These are phyloP conservation scores for Groenewaldozyma tartarivorans DNA, from an alignment of 805 yeast species.

Conservation along the genomic window DNA sequence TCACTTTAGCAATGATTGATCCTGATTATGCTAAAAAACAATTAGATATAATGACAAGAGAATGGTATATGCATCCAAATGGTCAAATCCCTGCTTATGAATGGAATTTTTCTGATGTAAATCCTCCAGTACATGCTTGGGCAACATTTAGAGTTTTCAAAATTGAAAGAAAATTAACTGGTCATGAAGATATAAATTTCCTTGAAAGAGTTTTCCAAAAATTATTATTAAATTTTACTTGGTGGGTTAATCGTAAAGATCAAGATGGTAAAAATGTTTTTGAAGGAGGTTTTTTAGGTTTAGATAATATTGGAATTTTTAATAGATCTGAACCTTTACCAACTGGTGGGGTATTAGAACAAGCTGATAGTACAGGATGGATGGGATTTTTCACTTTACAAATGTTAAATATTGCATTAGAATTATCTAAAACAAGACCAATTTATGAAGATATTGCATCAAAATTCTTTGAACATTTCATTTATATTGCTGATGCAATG, in stretches of 20 bases:
- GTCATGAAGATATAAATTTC: conserved; percentile 70
- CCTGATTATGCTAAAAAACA: conserved; percentile 87
- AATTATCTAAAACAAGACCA: conserved; percentile 73
- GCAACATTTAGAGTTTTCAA: conserved; percentile 80
- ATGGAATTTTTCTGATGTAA: conserved; percentile 93
- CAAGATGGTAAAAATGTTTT: conserved; percentile 77
- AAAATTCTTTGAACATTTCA: conserved; percentile 86
- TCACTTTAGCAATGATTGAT: conserved; percentile 88
- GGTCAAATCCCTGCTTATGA: conserved; percentile 97
- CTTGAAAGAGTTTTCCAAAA: conserved; percentile 91
- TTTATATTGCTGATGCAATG: conserved; percentile 90
- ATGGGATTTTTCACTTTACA: conserved; percentile 87
- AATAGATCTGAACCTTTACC: conserved; percentile 91
- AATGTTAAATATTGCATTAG: conserved; percentile 88
- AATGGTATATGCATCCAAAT: conserved; percentile 97
- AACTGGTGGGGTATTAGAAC: conserved; percentile 82
- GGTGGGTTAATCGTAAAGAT: conserved; percentile 97
- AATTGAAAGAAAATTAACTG: conserved; percentile 76
- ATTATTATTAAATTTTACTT: conserved; percentile 76
- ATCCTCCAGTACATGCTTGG: conserved; percentile 98
- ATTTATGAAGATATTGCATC: conserved; percentile 92
- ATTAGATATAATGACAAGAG: conserved; percentile 75
- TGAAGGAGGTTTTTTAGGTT: conserved; percentile 89
- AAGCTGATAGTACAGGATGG: conserved; percentile 97
- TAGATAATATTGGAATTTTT: conserved; percentile 87